Base-by-base conservation (phyloP, 768 basidiomycete species). In the Boletus insuetus region DNA sequence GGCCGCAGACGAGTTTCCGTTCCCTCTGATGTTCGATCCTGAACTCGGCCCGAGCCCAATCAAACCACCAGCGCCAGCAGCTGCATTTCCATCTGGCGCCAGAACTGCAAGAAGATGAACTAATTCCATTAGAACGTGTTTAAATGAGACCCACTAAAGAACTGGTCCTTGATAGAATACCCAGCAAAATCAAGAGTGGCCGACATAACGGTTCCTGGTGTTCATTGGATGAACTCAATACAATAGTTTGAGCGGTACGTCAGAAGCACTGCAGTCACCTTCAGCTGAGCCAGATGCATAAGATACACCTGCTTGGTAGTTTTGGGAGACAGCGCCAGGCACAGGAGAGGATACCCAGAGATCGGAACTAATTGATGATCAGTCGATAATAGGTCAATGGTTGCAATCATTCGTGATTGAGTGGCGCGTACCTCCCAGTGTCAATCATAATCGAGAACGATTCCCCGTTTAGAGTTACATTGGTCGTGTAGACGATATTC, bases 31-130 rank as follows among this genome's bases (percentile, higher is more conserved):
- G 32, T 65, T 73, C 3, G 82, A 89, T 38, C 75, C 82, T n/a
- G 72, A 74, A 66, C 77, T 82, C 42, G 81, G 85, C 1, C 89
- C 89, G 4, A 89, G 79, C 3, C 87, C 85, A 63, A 80, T 65
- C 32, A 81, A 64, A 12, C 79, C 79, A 46, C 48, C 58, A 13
- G 58, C 53, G n/a, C 63, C 56, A 4, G 35, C 52, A 7, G 60
- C 58, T 9, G 56, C 53, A 24, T 47, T 24, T 16, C 42, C 59
- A 0, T 19, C 9, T 39, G 56, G 56, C 8, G 65, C 70, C 4
- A 56, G 42, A 4, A 72, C 68, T 69, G 43, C 32, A 47, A 35
- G 40, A 22, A 12, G 8, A n/a, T 71, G 29, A 58, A 34, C 9
- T 38, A 34, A 42, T 3, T 29, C n/a, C 17, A 48, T 16, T 10